Conservation (phyloP, 2,329 filamentous ascomycete genomes). For the Sphaerulina musiva region DNA sequence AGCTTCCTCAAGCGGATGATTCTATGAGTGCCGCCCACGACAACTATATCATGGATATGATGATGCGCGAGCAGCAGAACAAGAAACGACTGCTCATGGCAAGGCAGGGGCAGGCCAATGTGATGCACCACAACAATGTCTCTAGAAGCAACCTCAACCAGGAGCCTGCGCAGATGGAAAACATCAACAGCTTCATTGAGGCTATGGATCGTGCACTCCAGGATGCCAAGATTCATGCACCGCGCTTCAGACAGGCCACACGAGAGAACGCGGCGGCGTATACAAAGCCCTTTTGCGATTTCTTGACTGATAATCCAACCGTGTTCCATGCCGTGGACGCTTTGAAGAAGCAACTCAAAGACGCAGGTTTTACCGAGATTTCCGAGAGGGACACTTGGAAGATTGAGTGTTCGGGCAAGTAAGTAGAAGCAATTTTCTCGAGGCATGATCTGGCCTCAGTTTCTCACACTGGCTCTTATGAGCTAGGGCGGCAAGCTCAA, state of each 20-base stretch:
- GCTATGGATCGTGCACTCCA: not conserved
- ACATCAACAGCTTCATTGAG: not conserved
- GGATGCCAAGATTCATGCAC: not conserved
- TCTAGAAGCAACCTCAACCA: too few relatives aligned
- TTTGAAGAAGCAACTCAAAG: conserved; percentile 65
- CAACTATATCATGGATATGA: not conserved
- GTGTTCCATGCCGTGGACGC: conserved; percentile 83
- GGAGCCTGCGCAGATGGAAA: not conserved
- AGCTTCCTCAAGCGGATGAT: not conserved
- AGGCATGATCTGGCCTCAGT: too few relatives aligned
- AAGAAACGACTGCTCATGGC: not conserved
- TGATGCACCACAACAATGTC: too few relatives aligned
- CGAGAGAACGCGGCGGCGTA: conserved; percentile 28
- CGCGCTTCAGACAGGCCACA: conserved; percentile 21
- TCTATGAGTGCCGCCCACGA: not conserved
- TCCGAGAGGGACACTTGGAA: conserved; percentile 77
- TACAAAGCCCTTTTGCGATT: conserved; percentile 56
- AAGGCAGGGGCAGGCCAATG: not conserved
- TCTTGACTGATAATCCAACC: conserved; percentile 84
- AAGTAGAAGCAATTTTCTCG: too few relatives aligned
- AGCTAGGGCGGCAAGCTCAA: too few relatives aligned
- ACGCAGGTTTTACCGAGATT: conserved; percentile 70
- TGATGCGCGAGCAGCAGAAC: not conserved
- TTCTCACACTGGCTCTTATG: too few relatives aligned
- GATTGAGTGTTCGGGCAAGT: conserved; percentile 69